Base-by-base conservation (phyloP, 2,329 filamentous ascomycete species). In the Beauveria asiatica region DNA sequence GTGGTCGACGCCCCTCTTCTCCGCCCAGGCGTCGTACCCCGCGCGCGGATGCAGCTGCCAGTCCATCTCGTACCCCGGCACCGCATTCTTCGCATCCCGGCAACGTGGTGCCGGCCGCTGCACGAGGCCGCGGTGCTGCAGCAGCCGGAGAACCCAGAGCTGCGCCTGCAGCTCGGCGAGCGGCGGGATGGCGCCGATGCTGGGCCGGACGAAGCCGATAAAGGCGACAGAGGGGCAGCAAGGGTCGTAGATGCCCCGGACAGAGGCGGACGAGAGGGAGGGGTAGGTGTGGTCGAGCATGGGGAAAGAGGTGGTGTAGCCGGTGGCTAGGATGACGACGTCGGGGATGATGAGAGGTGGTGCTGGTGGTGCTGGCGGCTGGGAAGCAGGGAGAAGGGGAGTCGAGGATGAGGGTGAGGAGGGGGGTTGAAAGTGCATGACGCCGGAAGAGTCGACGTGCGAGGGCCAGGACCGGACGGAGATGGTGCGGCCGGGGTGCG, bases 241-340 rank as follows among this genome's bases (percentile, higher is more conserved):
- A 3, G 66, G 59, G 27, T 69, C 72, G 67, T 84, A 85, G 51
- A 86, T 74, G 19, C 78, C 74, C n/a, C 81, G 78, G 16, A 84
- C 77, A 62, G 79, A 76, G 21, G 76, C 70, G 51, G 83, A 76
- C 52, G 76, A 69, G 7, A 80, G 76, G 5, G 69, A 72, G 0
- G 80, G 76, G 58, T 78, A 78, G 42, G 65, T 65, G 0, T 65
- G 62, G 16, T 69, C 65, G 9, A 80, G 66, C 63, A 79, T 80
- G 0, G 65, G 66, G 50, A 80, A 78, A 2, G 68, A 66, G 25
- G 74, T 72, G 0, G 66, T 67, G 64, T 81, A 82, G 0, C 79
- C 79, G 0, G 79, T 81, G 4, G 75, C 76, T 54, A 78, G 73
- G 11, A 81, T 66, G 3, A 80, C 65, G 0, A 81, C 65, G 61